Evolutionary conservation across 768 basidiomycete genomes (phyloP).

Genomic region (Ramaria sp.): DNA sequence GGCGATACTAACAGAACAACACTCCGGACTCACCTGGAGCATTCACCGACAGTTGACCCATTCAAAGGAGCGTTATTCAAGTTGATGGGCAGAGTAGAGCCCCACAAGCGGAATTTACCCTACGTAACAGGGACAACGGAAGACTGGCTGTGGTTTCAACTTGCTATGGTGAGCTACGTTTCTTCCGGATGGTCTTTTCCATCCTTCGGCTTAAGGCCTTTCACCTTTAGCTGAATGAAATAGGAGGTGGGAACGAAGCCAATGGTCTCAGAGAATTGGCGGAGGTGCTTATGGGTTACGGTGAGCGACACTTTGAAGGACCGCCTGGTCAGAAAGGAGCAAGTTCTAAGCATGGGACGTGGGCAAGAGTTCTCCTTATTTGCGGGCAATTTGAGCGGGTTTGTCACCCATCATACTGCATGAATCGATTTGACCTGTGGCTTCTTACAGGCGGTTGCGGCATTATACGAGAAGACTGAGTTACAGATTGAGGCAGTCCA

Average conservation of each 20-base stretch:
- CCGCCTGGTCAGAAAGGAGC: slow-evolving; percentile 45
- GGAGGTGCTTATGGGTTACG: slow-evolving; percentile 68
- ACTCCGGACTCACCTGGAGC: slow-evolving; percentile 59
- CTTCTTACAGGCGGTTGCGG: slow-evolving; percentile 64
- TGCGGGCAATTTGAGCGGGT: slow-evolving; percentile 94
- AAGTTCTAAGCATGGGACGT: slow-evolving; percentile 42
- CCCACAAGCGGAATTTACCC: slow-evolving; percentile 63
- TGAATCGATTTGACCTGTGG: background rate
- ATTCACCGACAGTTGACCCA: slow-evolving; percentile 79
- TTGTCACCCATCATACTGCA: slow-evolving; percentile 14
- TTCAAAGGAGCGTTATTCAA: slow-evolving; percentile 97
- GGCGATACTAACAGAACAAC: slow-evolving; percentile 19
- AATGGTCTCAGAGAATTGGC: slow-evolving; percentile 63
- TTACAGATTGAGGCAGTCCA: slow-evolving; percentile 93
- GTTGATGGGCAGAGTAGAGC: slow-evolving; percentile 86
- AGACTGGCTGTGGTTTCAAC: slow-evolving; percentile 98
- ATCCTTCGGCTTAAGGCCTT: background rate
- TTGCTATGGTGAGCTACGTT: slow-evolving; percentile 52
- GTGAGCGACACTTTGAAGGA: slow-evolving; percentile 75
- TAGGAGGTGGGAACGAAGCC: slow-evolving; percentile 42
- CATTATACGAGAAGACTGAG: slow-evolving; percentile 77
- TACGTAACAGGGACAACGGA: slow-evolving; percentile 87
- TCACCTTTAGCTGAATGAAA: slow-evolving; percentile 50
- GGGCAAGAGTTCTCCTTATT: slow-evolving; percentile 78
- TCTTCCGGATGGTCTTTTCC: too few relatives aligned